Evolutionary conservation across 1,284 basidiomycete genomes (phyloP), one percentile per base, ranked within the genome.

Genomic region (Sporisorium graminicola): DNA sequence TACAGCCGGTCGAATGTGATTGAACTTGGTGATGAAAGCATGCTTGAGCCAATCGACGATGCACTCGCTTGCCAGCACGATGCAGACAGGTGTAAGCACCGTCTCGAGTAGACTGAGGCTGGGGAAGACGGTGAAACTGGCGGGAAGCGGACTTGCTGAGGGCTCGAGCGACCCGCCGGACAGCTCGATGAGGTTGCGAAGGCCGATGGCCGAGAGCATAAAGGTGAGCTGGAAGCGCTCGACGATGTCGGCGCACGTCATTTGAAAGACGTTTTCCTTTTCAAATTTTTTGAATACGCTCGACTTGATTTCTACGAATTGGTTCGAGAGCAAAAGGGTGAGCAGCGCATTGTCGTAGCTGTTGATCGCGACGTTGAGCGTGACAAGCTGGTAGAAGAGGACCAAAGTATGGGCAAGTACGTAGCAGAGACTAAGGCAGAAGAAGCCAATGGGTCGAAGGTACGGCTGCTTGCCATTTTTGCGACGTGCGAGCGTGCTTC

Each of bases 251-350:
- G 84, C 84, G 61, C 84, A 85, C 22, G 95, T 97, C 74, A 99
- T 95, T 86, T 99, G 97, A 85, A 99, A 98, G n/a, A 99, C 89
- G 82, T 94, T 98, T 83, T 99, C 97, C 86, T 98, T 99, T 86
- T 99, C 97, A 80, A 99, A 99, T 86, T 94, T 98, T 87, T 99
- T 99, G 90, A 99, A 99, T 0, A 99, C 97, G 80, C 88, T 95
- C 42, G 96, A 95, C 87, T 99, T 99, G 87, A 99, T 99, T 87
- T 99, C 97, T 52, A 99, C 96, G 83, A 99, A 99, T 86, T 99
- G 97, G 86, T 99, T 99, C 49, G 94, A 98, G 47, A 99, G 91
- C 6, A 99, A 89, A 0, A 99, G 89, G 0, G 96, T 98, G 35
- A 99, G 89, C 14, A 99, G 90, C 1, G 95, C 93, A 84, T 99